Conservation (phyloP, 352 stramenopile species). For the Phytophthora constricta region DNA sequence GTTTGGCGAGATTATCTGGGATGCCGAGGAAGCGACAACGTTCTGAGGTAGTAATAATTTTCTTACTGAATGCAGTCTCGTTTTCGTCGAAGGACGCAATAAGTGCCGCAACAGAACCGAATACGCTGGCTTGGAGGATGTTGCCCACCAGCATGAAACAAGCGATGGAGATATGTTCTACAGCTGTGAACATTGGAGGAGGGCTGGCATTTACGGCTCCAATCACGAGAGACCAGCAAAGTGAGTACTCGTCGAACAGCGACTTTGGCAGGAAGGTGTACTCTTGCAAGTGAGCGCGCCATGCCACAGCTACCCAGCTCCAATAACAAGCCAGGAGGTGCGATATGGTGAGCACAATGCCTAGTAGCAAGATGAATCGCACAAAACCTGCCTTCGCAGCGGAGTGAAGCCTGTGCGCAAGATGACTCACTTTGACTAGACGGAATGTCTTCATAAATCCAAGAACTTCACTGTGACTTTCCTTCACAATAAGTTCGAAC, state of each 20-base stretch:
- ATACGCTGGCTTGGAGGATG: constrained; percentile 70
- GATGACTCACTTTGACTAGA: constrained; percentile 68
- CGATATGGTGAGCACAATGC: constrained; percentile 57
- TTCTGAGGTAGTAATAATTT: constrained; percentile 66
- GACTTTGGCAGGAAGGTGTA: constrained; percentile 27
- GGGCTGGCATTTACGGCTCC: constrained; percentile 70
- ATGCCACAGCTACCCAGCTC: constrained; percentile 57
- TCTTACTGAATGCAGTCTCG: constrained; percentile 69
- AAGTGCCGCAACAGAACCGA: constrained; percentile 64
- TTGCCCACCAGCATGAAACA: constrained; percentile 77
- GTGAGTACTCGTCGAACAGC: constrained; percentile 50
- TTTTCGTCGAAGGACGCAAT: constrained; percentile 76
- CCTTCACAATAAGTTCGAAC: constrained; percentile 47
- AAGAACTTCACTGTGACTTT: constrained; percentile 47
- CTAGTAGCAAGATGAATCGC: constrained; percentile 56
- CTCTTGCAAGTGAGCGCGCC: constrained; percentile 48
- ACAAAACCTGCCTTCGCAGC: constrained; percentile 66
- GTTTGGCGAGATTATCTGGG: constrained; percentile 48
- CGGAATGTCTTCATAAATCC: constrained; percentile 69
- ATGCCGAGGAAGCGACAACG: constrained; percentile 74
- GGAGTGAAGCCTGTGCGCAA: constrained; percentile 58
- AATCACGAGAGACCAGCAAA: constrained; percentile 65
- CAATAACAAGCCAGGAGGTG: constrained; percentile 70
- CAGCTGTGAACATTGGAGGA: constrained; percentile 53
- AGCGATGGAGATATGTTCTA: constrained; percentile 60